Percentiles rank a stretch among this genome's conserved stretches.
phyloP scores from a whole-genome alignment of 2,329 filamentous ascomycete species.

The Pseudogymnoascus sp. region DNA sequence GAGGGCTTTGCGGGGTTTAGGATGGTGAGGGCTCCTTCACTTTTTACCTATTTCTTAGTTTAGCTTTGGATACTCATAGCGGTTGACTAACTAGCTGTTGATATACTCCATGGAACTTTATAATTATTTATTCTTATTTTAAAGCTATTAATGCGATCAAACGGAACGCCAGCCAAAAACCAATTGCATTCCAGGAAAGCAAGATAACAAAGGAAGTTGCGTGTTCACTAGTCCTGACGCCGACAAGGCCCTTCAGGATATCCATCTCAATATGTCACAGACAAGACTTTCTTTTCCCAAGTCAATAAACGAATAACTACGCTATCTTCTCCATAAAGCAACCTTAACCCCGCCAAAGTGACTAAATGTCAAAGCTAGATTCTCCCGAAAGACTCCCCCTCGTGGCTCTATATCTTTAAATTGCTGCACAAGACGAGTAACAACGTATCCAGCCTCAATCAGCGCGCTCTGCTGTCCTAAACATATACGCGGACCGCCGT shows the following conservation, averaged over 20 bases:
- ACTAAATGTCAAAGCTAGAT: conserved; percentile 19
- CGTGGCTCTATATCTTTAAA: conserved; percentile 25
- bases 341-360: background rate
- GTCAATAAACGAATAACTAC: background rate
- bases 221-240: too few relatives aligned
- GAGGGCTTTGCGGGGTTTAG: too few relatives aligned
- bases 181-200: too few relatives aligned
- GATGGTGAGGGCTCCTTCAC: too few relatives aligned
- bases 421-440: conserved; percentile 28
- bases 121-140: too few relatives aligned
- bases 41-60: background rate
- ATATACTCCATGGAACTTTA: too few relatives aligned
- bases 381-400: conserved; percentile 17
- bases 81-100: too few relatives aligned
- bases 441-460: conserved; percentile 29
- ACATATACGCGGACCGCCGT: conserved; percentile 39
- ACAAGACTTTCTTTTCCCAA: background rate
- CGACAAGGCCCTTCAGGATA: too few relatives aligned
- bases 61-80: background rate
- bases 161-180: too few relatives aligned
- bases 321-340: background rate
- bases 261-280: too few relatives aligned
- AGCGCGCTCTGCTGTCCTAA: conserved; percentile 35
- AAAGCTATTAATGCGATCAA: too few relatives aligned
- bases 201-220: too few relatives aligned